These are phyloP conservation scores for Yarrowia phangngaensis DNA, from an alignment of 805 yeast genomes.

Conservation along the genomic window DNA sequence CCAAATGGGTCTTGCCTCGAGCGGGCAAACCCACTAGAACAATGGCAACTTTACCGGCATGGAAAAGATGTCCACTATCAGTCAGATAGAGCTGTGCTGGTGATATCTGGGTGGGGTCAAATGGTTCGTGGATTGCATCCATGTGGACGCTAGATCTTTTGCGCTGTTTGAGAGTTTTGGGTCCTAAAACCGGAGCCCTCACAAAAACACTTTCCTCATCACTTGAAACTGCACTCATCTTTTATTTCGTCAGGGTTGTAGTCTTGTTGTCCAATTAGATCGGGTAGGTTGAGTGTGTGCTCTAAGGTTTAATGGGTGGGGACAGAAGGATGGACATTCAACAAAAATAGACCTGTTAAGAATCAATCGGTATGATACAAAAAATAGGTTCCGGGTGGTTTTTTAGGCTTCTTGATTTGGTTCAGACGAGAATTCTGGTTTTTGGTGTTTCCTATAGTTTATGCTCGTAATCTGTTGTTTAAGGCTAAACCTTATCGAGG, in stretches of 20 bases:
- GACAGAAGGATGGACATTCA: not conserved
- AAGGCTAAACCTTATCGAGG: not conserved
- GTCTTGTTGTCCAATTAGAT: slow-evolving; percentile 9
- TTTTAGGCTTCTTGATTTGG: too few relatives aligned
- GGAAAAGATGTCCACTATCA: slow-evolving; percentile 86
- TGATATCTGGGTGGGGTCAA: slow-evolving; percentile 62
- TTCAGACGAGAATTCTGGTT: too few relatives aligned
- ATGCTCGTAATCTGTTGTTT: not conserved
- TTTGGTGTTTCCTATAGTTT: too few relatives aligned
- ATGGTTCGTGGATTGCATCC: slow-evolving; percentile 66
- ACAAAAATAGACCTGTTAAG: too few relatives aligned
- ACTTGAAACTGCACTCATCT: slow-evolving; percentile 24
- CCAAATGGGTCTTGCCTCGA: slow-evolving; percentile 88
- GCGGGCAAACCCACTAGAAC: slow-evolving; percentile 93
- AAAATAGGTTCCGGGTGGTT: too few relatives aligned
- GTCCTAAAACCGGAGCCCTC: slow-evolving; percentile 19
- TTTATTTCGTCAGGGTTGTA: not conserved
- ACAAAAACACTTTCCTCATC: slow-evolving; percentile 26
- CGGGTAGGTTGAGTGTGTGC: slow-evolving; percentile 11
- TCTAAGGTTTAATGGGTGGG: slow-evolving; percentile 6
- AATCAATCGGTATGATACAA: too few relatives aligned
- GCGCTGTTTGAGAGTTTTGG: slow-evolving; percentile 19
- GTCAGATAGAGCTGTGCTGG: slow-evolving; percentile 94
- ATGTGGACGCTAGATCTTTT: slow-evolving; percentile 29
- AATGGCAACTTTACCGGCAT: slow-evolving; percentile 90